Evolutionary conservation across 148 eudicot genomes (phyloP).

Genomic region (Rhododendron griersonianum): DNA sequence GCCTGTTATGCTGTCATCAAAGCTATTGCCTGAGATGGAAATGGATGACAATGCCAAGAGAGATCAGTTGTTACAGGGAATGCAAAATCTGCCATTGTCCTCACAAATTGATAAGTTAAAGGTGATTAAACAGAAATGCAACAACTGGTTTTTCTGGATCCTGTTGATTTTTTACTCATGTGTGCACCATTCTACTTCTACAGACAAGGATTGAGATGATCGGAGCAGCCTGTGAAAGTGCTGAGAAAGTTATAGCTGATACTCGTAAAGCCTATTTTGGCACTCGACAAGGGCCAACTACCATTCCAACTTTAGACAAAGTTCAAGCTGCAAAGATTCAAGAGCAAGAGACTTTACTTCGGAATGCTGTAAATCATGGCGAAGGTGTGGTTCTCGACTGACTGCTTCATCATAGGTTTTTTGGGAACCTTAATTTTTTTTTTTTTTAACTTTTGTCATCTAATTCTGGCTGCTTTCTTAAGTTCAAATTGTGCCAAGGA

Average conservation of each 20-base stretch:
- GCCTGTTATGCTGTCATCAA: slow-evolving; percentile 98
- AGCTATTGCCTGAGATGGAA: slow-evolving; percentile 98
- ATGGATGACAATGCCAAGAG: slow-evolving; percentile 68
- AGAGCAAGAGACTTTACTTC: slow-evolving; percentile 82
- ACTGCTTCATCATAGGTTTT: neutral
- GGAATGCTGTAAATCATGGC: slow-evolving; percentile 90
- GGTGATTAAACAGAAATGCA: slow-evolving; percentile 35
- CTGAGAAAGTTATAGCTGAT: slow-evolving; percentile 94
- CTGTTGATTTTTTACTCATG: neutral
- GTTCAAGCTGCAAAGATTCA: slow-evolving; percentile 92
- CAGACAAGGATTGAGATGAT: slow-evolving; percentile 93
- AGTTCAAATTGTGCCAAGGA: neutral
- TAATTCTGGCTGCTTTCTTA: neutral
- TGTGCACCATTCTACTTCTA: slow-evolving; percentile 17
- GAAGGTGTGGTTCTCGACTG: slow-evolving; percentile 49
- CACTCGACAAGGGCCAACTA: slow-evolving; percentile 68
- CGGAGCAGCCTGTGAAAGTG: slow-evolving; percentile 97
- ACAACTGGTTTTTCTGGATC: neutral
- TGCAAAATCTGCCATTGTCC: slow-evolving; percentile 64
- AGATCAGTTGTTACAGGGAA: slow-evolving; percentile 75
- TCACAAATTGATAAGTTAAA: slow-evolving; percentile 83
- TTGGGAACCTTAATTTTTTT: neutral
- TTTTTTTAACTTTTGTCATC: neutral
- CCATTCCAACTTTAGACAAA: slow-evolving; percentile 80
- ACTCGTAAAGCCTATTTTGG: slow-evolving; percentile 88